These are phyloP conservation scores for Nigrospora sphaerica DNA, from an alignment of 2,329 filamentous ascomycete genomes.

Conservation along the genomic window DNA sequence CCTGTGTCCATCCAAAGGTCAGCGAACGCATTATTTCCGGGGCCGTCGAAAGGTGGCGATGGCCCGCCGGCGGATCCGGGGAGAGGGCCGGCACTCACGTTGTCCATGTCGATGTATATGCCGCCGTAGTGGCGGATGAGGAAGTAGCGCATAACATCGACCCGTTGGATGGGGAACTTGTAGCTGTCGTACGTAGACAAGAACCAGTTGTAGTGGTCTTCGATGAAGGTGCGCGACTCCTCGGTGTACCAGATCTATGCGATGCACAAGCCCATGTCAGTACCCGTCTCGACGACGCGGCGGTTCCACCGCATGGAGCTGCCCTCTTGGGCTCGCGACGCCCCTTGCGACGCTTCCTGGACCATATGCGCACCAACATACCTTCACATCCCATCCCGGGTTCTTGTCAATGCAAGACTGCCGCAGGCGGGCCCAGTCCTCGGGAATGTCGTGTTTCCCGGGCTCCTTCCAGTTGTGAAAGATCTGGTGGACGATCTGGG, in stretches of 20 bases:
- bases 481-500: constrained; percentile 23
- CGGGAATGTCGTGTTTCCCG: constrained; percentile 12
- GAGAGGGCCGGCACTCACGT: constrained; percentile 1
- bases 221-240: constrained; percentile 63
- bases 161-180: constrained; percentile 67
- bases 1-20: constrained; percentile 29
- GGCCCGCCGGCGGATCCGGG: too few species aligned
- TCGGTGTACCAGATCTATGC: constrained; percentile 69
- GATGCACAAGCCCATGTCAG: neutral
- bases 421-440: constrained; percentile 15
- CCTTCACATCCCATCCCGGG: constrained; percentile 19
- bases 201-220: constrained; percentile 70
- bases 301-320: too few species aligned
- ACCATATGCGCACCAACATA: constrained; percentile 5
- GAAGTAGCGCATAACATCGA: constrained; percentile 75
- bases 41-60: too few species aligned
- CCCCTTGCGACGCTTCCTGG: too few species aligned
- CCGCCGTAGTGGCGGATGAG: constrained; percentile 70
- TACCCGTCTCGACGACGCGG: too few species aligned
- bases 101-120: constrained; percentile 73
- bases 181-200: constrained; percentile 68
- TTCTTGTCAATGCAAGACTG: constrained; percentile 16
- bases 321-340: too few species aligned
- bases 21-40: too few species aligned
- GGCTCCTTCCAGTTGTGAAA: constrained; percentile 19